phyloP scores from a whole-genome alignment of 1,139 yeast species.

The Wickerhamiella infanticola region DNA sequence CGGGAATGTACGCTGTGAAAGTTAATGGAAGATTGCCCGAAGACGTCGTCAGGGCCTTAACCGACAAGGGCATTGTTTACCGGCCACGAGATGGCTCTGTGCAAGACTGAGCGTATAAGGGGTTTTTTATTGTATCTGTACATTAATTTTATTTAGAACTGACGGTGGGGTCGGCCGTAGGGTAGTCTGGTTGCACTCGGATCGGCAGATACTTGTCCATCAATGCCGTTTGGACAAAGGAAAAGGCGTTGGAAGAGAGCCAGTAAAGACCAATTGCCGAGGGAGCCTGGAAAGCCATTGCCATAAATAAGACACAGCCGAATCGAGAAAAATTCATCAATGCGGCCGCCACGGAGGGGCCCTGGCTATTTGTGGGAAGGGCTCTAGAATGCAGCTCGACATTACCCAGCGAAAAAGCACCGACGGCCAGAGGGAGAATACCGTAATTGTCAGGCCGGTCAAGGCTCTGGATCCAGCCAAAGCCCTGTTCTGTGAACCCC shows the following conservation, averaged over 20 bases:
- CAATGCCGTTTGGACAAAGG: constrained; percentile 58
- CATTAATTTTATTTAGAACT: background rate
- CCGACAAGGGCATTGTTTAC: constrained; percentile 60
- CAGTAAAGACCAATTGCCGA: constrained; percentile 67
- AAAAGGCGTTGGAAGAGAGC: constrained; percentile 68
- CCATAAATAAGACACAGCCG: constrained; percentile 68
- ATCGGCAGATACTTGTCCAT: constrained; percentile 52
- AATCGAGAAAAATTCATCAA: constrained; percentile 52
- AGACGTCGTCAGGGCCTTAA: constrained; percentile 60
- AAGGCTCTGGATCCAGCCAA: constrained; percentile 46
- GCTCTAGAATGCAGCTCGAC: constrained; percentile 33
- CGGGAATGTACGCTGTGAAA: constrained; percentile 84
- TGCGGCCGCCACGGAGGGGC: constrained; percentile 31
- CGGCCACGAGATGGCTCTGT: constrained; percentile 96
- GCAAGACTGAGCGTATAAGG: constrained; percentile 36
- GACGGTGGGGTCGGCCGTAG: background rate
- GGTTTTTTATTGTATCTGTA: background rate
- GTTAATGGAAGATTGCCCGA: constrained; percentile 86
- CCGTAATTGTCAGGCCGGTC: constrained; percentile 48
- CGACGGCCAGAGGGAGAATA: constrained; percentile 53
- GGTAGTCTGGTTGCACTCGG: background rate
- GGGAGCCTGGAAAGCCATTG: constrained; percentile 75
- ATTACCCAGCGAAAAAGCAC: constrained; percentile 54
- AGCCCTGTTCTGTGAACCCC: constrained; percentile 38
- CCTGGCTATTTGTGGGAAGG: constrained; percentile 27